Conservation (phyloP, 2,329 filamentous ascomycete species). For the Aspergillus phoenicis region DNA sequence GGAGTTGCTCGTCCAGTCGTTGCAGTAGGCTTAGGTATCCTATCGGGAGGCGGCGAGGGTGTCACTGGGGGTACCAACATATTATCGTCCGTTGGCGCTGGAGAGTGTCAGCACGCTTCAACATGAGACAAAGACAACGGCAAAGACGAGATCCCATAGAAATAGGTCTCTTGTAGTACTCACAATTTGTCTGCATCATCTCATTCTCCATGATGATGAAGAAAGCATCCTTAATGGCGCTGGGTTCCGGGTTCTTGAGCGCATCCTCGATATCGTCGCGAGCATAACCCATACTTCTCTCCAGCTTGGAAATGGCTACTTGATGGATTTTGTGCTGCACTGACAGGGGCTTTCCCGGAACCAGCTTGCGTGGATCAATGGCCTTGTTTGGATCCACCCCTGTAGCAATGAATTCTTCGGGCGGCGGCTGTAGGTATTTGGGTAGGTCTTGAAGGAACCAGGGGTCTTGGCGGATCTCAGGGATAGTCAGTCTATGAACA, state of each 20-base stretch:
- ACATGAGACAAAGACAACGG: background rate
- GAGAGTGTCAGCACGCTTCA: slow-evolving; percentile 16
- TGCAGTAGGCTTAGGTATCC: slow-evolving; percentile 22
- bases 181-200: slow-evolving; percentile 92
- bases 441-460: slow-evolving; percentile 92
- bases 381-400: slow-evolving; percentile 92
- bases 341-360: slow-evolving; percentile 73
- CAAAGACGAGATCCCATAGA: background rate
- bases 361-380: slow-evolving; percentile 80
- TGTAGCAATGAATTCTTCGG: slow-evolving; percentile 90
- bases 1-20: slow-evolving; percentile 21
- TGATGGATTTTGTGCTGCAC: slow-evolving; percentile 89
- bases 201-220: slow-evolving; percentile 98
- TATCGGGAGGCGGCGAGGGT: slow-evolving; percentile 35
- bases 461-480: slow-evolving; percentile 87
- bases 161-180: slow-evolving; percentile 47
- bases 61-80: slow-evolving; percentile 31
- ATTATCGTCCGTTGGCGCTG: slow-evolving; percentile 43
- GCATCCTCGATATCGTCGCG: slow-evolving; percentile 95
- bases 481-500: slow-evolving; percentile 88
- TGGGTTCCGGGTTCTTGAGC: slow-evolving; percentile 86
- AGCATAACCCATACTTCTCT: slow-evolving; percentile 96
- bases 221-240: slow-evolving; percentile 98
- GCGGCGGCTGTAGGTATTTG: slow-evolving; percentile 80
- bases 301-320: slow-evolving; percentile 90